These are phyloP conservation scores for Penicillium vulpinum DNA, from an alignment of 2,329 filamentous ascomycete genomes.

Conservation along the genomic window DNA sequence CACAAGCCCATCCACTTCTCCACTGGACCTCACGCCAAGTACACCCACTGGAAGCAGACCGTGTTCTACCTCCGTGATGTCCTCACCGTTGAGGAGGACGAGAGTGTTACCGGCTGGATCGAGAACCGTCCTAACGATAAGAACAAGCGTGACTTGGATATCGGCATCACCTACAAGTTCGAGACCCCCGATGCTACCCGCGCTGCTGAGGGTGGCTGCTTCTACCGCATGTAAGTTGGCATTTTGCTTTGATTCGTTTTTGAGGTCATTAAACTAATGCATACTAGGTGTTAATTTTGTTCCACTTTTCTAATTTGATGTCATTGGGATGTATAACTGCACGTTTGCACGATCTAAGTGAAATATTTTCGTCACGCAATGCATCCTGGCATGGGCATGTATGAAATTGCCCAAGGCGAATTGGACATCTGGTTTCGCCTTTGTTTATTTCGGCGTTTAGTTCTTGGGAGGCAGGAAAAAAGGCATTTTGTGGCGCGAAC, in stretches of 20 bases:
- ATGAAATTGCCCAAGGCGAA: conserved; percentile 29
- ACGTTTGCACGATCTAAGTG: conserved; percentile 19
- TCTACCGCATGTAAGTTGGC: conserved; percentile 68
- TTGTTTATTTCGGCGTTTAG: conserved; percentile 34
- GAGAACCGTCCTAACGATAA: conserved; percentile 86
- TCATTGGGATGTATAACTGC: conserved; percentile 18
- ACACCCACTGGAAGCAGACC: conserved; percentile 99
- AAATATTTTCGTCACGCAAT: conserved; percentile 24
- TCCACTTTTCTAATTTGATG: conserved; percentile 17
- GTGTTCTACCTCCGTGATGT: conserved; percentile 97
- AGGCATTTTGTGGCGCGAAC: conserved; percentile 44
- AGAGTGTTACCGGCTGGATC: conserved; percentile 72
- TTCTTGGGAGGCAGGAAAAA: conserved; percentile 38
- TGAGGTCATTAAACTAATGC: conserved; percentile 1
- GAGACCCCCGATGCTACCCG: conserved; percentile 73
- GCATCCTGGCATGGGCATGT: conserved; percentile 34
- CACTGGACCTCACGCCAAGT: conserved; percentile 96
- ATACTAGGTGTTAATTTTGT: conserved; percentile 26
- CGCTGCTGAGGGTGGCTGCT: conserved; percentile 65
- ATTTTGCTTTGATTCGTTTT: not conserved
- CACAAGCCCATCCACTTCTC: conserved; percentile 98
- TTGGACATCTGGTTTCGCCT: conserved; percentile 28
- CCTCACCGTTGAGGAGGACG: conserved; percentile 84
- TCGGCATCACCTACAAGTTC: conserved; percentile 79
- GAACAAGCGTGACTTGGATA: conserved; percentile 94